Percentiles rank a stretch among this genome's conserved stretches.
Evolutionary conservation across 1,284 basidiomycete species (phyloP).

Genomic region (Stygiomarasmius scandens): DNA sequence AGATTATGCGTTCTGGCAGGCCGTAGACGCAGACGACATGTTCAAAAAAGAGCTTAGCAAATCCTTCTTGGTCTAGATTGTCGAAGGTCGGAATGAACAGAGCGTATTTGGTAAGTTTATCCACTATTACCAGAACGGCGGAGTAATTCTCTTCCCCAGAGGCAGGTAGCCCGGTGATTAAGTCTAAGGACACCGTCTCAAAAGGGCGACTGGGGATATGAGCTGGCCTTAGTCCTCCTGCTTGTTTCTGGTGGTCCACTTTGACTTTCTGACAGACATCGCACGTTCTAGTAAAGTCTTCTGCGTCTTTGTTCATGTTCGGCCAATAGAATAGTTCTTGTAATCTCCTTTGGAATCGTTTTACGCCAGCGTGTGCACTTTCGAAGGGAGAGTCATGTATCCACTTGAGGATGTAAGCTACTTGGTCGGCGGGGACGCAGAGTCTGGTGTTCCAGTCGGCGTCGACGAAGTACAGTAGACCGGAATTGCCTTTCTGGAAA

Average conservation of each 20-base stretch:
- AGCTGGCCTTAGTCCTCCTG: background rate
- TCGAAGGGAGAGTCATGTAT: background rate
- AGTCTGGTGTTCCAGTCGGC: background rate
- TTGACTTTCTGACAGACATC: background rate
- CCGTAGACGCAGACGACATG: conserved; percentile 5
- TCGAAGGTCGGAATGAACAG: conserved; percentile 33
- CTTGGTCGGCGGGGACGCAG: background rate
- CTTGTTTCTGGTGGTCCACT: background rate
- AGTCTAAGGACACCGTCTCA: background rate
- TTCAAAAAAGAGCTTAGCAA: background rate
- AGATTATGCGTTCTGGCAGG: conserved; percentile 14
- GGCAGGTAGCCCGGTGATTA: background rate
- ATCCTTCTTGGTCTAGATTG: conserved; percentile 11
- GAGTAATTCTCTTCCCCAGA: conserved; percentile 8
- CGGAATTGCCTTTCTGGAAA: too few relatives aligned
- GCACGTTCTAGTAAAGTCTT: background rate
- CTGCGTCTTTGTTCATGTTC: background rate
- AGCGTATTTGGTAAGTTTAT: conserved; percentile 39
- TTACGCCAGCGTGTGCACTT: background rate
- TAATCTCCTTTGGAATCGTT: background rate
- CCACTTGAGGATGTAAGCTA: background rate
- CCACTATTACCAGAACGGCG: conserved; percentile 38
- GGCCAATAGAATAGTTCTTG: background rate
- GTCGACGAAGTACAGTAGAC: background rate
- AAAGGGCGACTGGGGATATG: background rate